These are phyloP conservation scores for Diaporthe ampelina DNA, from an alignment of 2,329 filamentous ascomycete genomes.

Conservation along the genomic window DNA sequence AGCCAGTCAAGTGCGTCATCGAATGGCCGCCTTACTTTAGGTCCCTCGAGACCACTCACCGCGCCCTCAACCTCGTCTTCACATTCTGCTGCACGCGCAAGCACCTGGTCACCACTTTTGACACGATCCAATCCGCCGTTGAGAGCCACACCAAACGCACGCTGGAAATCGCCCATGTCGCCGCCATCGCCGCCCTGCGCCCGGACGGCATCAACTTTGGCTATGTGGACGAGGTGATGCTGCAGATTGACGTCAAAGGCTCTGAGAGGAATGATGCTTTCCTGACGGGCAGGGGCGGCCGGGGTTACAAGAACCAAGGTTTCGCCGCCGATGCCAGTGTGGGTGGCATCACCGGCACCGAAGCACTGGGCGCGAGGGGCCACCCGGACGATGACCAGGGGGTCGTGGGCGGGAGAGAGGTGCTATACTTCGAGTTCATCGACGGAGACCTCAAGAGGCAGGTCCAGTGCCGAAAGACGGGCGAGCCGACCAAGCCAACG, in stretches of 20 bases:
- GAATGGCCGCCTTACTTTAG: slow-evolving; percentile 84
- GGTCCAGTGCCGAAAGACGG: slow-evolving; percentile 79
- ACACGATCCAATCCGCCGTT: slow-evolving; percentile 87
- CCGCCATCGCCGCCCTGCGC: slow-evolving; percentile 82
- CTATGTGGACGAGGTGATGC: slow-evolving; percentile 86
- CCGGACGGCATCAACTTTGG: slow-evolving; percentile 85
- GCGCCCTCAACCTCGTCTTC: slow-evolving; percentile 90
- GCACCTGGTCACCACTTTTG: slow-evolving; percentile 91
- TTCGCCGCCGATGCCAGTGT: slow-evolving; percentile 69
- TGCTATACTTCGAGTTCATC: slow-evolving; percentile 91
- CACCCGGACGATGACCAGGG: slow-evolving; percentile 46
- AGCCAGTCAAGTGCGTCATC: slow-evolving; percentile 52
- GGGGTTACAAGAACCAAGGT: slow-evolving; percentile 63
- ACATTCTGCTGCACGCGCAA: slow-evolving; percentile 96
- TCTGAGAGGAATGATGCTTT: slow-evolving; percentile 75
- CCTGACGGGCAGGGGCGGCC: slow-evolving; percentile 65
- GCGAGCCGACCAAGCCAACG: slow-evolving; percentile 77
- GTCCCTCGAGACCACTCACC: slow-evolving; percentile 80
- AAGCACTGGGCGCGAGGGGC: slow-evolving; percentile 54
- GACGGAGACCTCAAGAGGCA: slow-evolving; percentile 92
- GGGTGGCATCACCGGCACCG: slow-evolving; percentile 66
- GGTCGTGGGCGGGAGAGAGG: slow-evolving; percentile 67
- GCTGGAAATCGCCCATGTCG: slow-evolving; percentile 82
- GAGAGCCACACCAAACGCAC: slow-evolving; percentile 83
- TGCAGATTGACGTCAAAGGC: slow-evolving; percentile 84